phyloP scores from a whole-genome alignment of 1,284 basidiomycete species.

The Rhodotorula sp. region DNA sequence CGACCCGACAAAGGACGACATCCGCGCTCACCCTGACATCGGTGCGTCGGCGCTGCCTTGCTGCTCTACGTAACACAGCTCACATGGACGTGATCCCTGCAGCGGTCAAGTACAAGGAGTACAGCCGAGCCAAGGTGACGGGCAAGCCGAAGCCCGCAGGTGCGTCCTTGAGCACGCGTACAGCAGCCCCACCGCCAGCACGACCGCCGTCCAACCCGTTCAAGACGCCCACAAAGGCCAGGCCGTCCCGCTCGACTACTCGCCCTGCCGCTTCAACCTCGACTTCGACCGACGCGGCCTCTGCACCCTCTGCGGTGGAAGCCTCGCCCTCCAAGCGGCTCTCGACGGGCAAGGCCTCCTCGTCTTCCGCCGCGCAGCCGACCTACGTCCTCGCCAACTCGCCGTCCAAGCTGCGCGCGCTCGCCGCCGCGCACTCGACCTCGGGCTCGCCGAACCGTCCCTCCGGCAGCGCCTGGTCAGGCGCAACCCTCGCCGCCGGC shows the following conservation, averaged over 20 bases:
- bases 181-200: constrained; percentile 1
- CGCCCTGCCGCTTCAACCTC: neutral
- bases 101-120: constrained; percentile 39
- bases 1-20: constrained; percentile 34
- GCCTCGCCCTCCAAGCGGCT: constrained; percentile 3
- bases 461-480: neutral
- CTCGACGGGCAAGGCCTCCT: neutral
- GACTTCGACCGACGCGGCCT: neutral
- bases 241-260: neutral
- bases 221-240: constrained; percentile 31
- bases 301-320: too few species aligned
- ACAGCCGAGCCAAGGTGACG: constrained; percentile 13
- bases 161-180: neutral
- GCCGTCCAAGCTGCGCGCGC: constrained; percentile 36
- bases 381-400: constrained; percentile 39
- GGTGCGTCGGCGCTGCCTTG: constrained; percentile 13
- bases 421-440: constrained; percentile 34
- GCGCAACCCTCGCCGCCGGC: constrained; percentile 1
- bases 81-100: neutral
- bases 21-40: constrained; percentile 31
- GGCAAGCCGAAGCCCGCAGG: neutral
- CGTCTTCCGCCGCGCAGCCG: neutral
- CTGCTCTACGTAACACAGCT: neutral
- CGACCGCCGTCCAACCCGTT: constrained; percentile 8
- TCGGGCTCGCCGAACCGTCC: constrained; percentile 28